These are phyloP conservation scores for Ophiostoma triangulosporum DNA, from an alignment of 2,329 filamentous ascomycete genomes.

Conservation along the genomic window DNA sequence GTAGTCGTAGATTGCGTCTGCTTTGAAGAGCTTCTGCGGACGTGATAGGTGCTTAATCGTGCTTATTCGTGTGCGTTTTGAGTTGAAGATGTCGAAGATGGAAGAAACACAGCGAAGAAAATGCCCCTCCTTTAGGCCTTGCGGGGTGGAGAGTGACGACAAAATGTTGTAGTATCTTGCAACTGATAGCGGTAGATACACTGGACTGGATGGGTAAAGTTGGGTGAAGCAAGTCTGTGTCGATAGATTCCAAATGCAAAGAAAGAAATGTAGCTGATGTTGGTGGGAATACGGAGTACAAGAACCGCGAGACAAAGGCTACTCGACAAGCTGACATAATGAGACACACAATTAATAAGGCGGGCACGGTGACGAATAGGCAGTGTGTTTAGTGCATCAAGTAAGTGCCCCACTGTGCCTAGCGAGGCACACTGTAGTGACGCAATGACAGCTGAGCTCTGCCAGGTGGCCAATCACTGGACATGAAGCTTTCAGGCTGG, in stretches of 20 bases:
- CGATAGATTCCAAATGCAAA: background rate
- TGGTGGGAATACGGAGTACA: background rate
- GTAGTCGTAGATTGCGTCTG: background rate
- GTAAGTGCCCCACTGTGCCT: background rate
- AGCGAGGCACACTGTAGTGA: background rate
- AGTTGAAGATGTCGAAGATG: background rate
- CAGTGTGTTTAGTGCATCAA: no score
- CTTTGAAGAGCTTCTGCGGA: background rate
- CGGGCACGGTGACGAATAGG: background rate
- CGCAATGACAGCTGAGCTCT: background rate
- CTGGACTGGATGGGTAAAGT: no score
- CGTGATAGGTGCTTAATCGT: background rate
- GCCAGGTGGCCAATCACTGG: background rate
- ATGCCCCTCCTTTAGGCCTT: background rate
- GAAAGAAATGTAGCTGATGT: background rate
- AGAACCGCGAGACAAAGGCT: no score
- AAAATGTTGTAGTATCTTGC: no score
- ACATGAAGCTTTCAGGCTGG: background rate
- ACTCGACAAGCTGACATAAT: no score
- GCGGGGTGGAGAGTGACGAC: background rate
- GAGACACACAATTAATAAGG: no score
- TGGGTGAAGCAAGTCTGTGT: background rate
- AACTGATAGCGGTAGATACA: no score
- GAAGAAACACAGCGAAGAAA: background rate
- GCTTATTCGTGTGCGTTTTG: background rate